Evolutionary conservation across 164 flowering plant species (phyloP), one percentile per base, ranked within the genome.

Genomic region (Chimonanthus salicifolius): DNA sequence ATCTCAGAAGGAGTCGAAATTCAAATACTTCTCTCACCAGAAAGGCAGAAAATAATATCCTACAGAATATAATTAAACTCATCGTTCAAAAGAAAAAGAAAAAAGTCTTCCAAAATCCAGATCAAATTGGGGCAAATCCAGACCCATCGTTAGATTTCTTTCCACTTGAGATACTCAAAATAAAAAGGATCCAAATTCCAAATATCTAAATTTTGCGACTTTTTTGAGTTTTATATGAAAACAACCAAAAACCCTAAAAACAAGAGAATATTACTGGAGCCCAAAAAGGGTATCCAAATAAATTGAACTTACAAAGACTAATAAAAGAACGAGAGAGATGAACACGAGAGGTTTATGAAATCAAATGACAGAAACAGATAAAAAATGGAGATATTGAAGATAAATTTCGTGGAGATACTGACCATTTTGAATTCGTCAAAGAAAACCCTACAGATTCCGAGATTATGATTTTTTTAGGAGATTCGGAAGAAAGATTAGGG

Each of bases 361-460:
- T 4, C 9, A 72, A 49, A 11, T 72, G 69, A 33, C 4, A 6
- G 60, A 10, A 11, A 10, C 16, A 54, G 60, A 3, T 51, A 15
- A 51, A 11, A 49, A 49, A 6, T 5, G 10, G 49, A 50, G 33
- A 33, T 0, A 64, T 72, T 7, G 9, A 4, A 63, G 58, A 21
- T 10, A 69, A 49, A 18, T 4, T 43, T 48, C 3, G 3, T 16
- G 6, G 47, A 54, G 67, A 65, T 47, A 76, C 78, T 66, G 33
- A 76, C 78, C 78, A 76, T 76, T 58, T 76, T 71, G 74, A 58
- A 49, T 65, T 66, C 48, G 44, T 44, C 7, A 64, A 70, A 47
- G 70, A 46, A 66, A 15, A 33, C 33, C 33, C 33, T 33, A 33
- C 33, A 33, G 33, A 33, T 33, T 33, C 33, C 33, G 33, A 51